Evolutionary conservation across 768 basidiomycete genomes (phyloP).

Genomic region (Trametes cingulata): DNA sequence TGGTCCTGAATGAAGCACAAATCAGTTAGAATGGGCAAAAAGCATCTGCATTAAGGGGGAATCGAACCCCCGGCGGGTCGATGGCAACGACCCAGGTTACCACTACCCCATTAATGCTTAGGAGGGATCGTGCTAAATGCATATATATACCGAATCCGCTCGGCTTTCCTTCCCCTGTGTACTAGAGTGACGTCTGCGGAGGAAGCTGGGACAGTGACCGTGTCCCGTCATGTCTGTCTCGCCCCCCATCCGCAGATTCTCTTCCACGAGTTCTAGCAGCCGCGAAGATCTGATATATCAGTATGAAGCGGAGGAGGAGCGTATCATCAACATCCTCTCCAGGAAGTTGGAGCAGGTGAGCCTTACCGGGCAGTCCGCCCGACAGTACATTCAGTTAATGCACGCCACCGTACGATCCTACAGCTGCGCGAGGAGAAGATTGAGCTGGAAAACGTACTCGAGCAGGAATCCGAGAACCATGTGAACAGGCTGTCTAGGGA

Average conservation of each 20-base stretch:
- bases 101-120: slow-evolving; percentile 37
- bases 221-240: slow-evolving; percentile 40
- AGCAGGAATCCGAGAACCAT: slow-evolving; percentile 85
- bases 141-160: too few species aligned
- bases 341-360: slow-evolving; percentile 82
- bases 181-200: slow-evolving; percentile 3
- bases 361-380: neutral
- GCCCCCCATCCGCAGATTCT: slow-evolving; percentile 60
- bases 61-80: slow-evolving; percentile 90
- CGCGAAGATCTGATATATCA: slow-evolving; percentile 82
- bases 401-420: slow-evolving; percentile 2
- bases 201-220: neutral
- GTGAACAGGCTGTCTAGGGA: slow-evolving; percentile 77
- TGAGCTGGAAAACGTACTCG: slow-evolving; percentile 74
- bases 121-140: too few species aligned
- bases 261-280: slow-evolving; percentile 52
- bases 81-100: slow-evolving; percentile 40
- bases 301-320: slow-evolving; percentile 89
- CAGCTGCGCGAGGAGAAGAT: slow-evolving; percentile 87
- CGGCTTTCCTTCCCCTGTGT: too few species aligned
- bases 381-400: neutral
- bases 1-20: too few species aligned
- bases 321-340: slow-evolving; percentile 80
- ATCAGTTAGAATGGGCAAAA: too few species aligned
- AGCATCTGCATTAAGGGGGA: slow-evolving; percentile 74